Evolutionary conservation across 257 asterid genomes (phyloP).

Genomic region (Solanum clarkiae): DNA sequence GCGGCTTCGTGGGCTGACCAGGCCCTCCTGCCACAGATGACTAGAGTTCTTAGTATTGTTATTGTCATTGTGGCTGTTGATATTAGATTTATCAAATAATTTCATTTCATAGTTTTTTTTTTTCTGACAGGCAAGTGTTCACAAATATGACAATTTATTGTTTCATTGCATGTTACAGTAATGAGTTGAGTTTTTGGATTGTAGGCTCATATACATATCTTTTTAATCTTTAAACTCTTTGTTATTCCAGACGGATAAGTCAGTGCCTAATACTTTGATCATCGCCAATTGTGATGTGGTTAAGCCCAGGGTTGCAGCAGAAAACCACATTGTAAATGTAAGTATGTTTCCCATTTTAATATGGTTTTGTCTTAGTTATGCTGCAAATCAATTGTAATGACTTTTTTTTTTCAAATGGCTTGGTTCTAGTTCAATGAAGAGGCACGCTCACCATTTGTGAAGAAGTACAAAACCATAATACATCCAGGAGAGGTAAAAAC

Average conservation of each 20-base stretch:
- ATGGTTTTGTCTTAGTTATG: neutral
- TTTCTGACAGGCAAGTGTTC: neutral
- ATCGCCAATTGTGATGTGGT: conserved; percentile 89
- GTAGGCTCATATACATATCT: neutral
- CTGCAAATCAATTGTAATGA: neutral
- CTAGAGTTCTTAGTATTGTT: neutral
- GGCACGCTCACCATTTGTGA: conserved; percentile 88
- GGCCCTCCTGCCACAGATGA: neutral
- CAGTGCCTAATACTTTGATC: conserved; percentile 91
- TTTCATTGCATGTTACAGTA: neutral
- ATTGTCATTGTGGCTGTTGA: neutral
- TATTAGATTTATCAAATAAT: neutral
- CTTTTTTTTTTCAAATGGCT: neutral
- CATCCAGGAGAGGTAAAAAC: conserved; percentile 96
- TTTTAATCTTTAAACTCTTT: neutral
- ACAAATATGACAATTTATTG: neutral
- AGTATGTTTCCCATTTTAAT: neutral
- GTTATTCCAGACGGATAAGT: conserved; percentile 64
- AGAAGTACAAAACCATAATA: conserved; percentile 87
- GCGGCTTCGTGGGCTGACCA: neutral
- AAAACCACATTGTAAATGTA: conserved; percentile 79
- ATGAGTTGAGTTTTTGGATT: neutral
- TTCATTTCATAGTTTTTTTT: neutral
- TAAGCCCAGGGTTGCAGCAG: conserved; percentile 92
- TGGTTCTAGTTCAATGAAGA: conserved; percentile 81